These are phyloP conservation scores for Cyberlindnera euphorbiiphila DNA, from an alignment of 805 yeast species.

Conservation along the genomic window DNA sequence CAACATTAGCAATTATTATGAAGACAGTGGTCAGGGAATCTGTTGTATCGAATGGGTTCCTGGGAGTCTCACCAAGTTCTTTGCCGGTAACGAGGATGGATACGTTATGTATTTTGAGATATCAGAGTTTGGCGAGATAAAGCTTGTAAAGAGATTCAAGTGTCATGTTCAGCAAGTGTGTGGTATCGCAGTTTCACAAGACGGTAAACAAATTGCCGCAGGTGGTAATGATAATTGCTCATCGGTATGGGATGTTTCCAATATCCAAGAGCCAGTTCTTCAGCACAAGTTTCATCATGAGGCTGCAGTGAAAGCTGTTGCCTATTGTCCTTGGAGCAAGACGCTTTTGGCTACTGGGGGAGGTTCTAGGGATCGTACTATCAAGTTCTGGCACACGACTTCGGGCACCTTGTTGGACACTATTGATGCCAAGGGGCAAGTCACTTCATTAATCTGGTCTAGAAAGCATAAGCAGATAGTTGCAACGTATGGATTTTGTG, in stretches of 20 bases:
- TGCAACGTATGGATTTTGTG: constrained; percentile 82
- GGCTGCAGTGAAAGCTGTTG: constrained; percentile 88
- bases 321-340: constrained; percentile 88
- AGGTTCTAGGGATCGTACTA: constrained; percentile 75
- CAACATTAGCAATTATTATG: constrained; percentile 21
- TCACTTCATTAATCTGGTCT: constrained; percentile 81
- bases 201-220: constrained; percentile 57
- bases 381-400: constrained; percentile 81
- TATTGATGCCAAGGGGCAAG: constrained; percentile 61
- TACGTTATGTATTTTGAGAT: constrained; percentile 41
- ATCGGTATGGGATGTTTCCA: constrained; percentile 65
- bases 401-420: constrained; percentile 68
- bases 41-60: constrained; percentile 63
- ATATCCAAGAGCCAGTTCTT: constrained; percentile 38
- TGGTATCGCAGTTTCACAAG: constrained; percentile 58
- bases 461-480: constrained; percentile 55
- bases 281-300: constrained; percentile 55
- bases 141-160: constrained; percentile 32
- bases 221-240: constrained; percentile 86
- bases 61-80: constrained; percentile 34
- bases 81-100: constrained; percentile 67
- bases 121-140: constrained; percentile 14
- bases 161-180: constrained; percentile 59
- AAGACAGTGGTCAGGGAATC: constrained; percentile 36
- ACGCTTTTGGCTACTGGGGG: constrained; percentile 86